These are phyloP conservation scores for Pythium oligandrum DNA, from an alignment of 352 stramenopile genomes.

Conservation along the genomic window DNA sequence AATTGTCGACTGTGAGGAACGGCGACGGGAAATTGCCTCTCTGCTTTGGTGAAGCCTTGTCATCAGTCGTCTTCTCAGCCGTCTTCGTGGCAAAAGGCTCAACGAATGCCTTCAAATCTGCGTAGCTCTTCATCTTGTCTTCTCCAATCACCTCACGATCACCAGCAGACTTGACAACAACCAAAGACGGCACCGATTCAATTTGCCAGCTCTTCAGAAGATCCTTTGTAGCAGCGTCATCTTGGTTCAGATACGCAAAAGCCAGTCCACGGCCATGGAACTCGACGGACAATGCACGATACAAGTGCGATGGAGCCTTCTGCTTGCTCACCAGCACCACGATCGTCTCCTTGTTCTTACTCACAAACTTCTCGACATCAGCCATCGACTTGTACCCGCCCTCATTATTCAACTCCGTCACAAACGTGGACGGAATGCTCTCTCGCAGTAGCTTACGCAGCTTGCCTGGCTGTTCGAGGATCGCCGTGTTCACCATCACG, in stretches of 20 bases:
- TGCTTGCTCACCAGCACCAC: constrained; percentile 66
- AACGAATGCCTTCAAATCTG: constrained; percentile 50
- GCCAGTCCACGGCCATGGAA: constrained; percentile 37
- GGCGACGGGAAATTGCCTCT: constrained; percentile 18
- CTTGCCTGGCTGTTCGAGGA: constrained; percentile 43
- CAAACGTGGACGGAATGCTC: constrained; percentile 46
- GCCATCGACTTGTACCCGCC: constrained; percentile 11
- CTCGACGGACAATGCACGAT: constrained; percentile 52
- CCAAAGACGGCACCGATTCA: constrained; percentile 35
- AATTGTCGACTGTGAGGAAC: constrained; percentile 38
- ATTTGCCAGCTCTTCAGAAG: constrained; percentile 29
- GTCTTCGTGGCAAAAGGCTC: constrained; percentile 29
- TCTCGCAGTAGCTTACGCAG: constrained; percentile 62
- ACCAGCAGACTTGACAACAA: constrained; percentile 37
- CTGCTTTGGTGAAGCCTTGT: constrained; percentile 3
- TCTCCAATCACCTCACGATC: constrained; percentile 24
- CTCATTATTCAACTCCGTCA: constrained; percentile 25
- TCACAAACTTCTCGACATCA: constrained; percentile 22
- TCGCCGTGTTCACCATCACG: constrained; percentile 19
- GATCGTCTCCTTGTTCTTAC: constrained; percentile 14
- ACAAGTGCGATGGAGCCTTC: constrained; percentile 49
- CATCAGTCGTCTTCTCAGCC: background rate
- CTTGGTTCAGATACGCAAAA: constrained; percentile 50
- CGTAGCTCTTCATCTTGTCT: constrained; percentile 50
- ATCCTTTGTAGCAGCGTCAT: constrained; percentile 25